Percentiles rank a stretch among this genome's conserved stretches.
Evolutionary conservation across 805 yeast genomes (phyloP).

Genomic region (Pichia nanzhaoensis): DNA sequence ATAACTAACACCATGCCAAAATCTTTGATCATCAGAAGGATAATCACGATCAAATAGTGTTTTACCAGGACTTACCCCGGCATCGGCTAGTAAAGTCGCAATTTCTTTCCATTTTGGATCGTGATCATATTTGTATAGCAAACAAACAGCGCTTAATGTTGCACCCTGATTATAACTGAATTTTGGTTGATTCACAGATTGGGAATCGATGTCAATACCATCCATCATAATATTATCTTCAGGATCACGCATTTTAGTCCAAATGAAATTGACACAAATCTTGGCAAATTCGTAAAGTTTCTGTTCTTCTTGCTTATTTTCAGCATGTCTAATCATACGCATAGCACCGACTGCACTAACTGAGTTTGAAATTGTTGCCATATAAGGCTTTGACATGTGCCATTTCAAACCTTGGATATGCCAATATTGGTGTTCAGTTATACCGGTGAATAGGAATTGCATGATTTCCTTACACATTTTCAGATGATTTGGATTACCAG

Average conservation of each 20-base stretch:
- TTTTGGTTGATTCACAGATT: conserved; percentile 42
- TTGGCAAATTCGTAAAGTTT: conserved; percentile 53
- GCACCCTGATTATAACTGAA: conserved; percentile 68
- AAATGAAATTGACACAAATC: conserved; percentile 52
- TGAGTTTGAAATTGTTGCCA: conserved; percentile 45
- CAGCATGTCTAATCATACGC: conserved; percentile 51
- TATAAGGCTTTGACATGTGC: conserved; percentile 55
- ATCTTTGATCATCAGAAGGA: conserved; percentile 41
- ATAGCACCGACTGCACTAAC: conserved; percentile 64
- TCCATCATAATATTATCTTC: conserved; percentile 52
- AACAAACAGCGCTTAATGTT: conserved; percentile 48
- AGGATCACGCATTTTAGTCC: conserved; percentile 44
- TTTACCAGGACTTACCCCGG: conserved; percentile 50
- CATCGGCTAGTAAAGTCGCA: conserved; percentile 45
- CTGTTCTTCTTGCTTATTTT: conserved; percentile 31
- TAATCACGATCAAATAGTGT: conserved; percentile 62
- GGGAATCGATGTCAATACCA: conserved; percentile 46
- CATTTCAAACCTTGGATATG: conserved; percentile 59
- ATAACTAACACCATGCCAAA: conserved; percentile 58
- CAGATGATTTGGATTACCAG: conserved; percentile 46
- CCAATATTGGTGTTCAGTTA: conserved; percentile 39
- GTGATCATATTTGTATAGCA: conserved; percentile 43
- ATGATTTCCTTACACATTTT: conserved; percentile 53
- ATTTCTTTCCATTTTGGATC: conserved; percentile 44
- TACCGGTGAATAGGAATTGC: conserved; percentile 58